Base-by-base conservation (phyloP, 2,329 filamentous ascomycete genomes). In the Fusarium ambrosium region DNA sequence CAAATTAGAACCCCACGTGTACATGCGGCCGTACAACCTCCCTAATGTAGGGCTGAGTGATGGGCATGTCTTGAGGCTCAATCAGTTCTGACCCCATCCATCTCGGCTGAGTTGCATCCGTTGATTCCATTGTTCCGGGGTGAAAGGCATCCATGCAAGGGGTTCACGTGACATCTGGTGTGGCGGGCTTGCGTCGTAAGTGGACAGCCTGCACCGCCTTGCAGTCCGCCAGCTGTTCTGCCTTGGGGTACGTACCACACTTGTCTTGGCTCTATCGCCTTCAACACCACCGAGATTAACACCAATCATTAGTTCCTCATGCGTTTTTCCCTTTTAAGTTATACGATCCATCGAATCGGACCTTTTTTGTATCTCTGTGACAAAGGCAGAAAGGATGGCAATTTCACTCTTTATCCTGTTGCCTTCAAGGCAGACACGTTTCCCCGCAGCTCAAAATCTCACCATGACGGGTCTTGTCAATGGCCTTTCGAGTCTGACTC, bases 181-280 rank as follows among this genome's bases (percentile, higher is more conserved):
- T 34, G 61, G 34, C 11, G 10, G 18, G 18, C 34, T 59, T 56
- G 62, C 45, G 34, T 64, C 62, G 51, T 43, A 64, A 64, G 39
- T 53, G 62, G 45, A 10, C 60, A 34, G 66, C 66, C 66, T 61
- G 62, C 59, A 20, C 60, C 36, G 66, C 66, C 66, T 65, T 43
- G 62, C 66, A 43, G 66, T 68, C 43, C 55, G 66, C 66, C 66
- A 68, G 16, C 43, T 27, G 53, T 51, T 68, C 62, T 61, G 66
- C 66, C 66, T 64, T 39, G 65, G 39, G 51, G 51, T 56, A 64
- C 62, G 51, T 64, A 58, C 62, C 36, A 22, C 22, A 13, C 16
- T 18, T 24, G 13, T 43, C 32, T 20, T 45, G 51, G 11, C 36
- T 34, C 24, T 24, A 34, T 24, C 36, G 32, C 24, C 43, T 16